Conservation (phyloP, 345 rosid species). For the Gossypioides kirkii region DNA sequence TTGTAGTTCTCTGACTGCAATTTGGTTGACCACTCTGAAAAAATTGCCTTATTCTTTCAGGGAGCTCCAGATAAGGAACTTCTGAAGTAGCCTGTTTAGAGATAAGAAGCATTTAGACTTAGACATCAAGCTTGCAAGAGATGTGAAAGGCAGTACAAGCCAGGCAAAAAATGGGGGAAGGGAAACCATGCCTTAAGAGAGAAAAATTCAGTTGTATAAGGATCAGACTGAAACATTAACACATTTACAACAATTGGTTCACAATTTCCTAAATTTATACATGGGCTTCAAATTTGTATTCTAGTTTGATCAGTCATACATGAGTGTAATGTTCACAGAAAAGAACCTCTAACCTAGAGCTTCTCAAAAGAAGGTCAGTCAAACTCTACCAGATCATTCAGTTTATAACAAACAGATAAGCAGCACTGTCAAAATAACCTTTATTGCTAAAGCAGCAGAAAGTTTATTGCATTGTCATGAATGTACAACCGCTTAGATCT, state of each 20-base stretch:
- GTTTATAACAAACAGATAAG: background rate
- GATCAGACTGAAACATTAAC: background rate
- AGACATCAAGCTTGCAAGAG: background rate
- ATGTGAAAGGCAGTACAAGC: background rate
- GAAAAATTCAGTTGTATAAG: background rate
- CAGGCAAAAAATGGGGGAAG: background rate
- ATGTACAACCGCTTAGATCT: background rate
- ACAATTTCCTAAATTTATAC: background rate
- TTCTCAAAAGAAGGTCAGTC: background rate
- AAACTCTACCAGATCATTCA: background rate
- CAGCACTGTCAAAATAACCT: background rate
- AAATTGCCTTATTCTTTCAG: constrained; percentile 56
- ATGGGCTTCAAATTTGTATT: background rate
- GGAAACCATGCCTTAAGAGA: background rate
- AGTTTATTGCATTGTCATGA: background rate
- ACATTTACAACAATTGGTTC: background rate
- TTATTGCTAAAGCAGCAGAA: background rate
- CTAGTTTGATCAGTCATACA: background rate
- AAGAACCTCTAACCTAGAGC: background rate
- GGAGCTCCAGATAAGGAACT: constrained; percentile 53
- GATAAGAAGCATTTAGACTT: constrained; percentile 9
- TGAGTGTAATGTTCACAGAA: background rate
- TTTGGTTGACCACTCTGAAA: constrained; percentile 54
- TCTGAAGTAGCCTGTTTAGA: constrained; percentile 83
- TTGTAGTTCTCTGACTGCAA: constrained; percentile 32